These are phyloP conservation scores for Penicillium sp. DNA, from an alignment of 2,329 filamentous ascomycete species.

Conservation along the genomic window DNA sequence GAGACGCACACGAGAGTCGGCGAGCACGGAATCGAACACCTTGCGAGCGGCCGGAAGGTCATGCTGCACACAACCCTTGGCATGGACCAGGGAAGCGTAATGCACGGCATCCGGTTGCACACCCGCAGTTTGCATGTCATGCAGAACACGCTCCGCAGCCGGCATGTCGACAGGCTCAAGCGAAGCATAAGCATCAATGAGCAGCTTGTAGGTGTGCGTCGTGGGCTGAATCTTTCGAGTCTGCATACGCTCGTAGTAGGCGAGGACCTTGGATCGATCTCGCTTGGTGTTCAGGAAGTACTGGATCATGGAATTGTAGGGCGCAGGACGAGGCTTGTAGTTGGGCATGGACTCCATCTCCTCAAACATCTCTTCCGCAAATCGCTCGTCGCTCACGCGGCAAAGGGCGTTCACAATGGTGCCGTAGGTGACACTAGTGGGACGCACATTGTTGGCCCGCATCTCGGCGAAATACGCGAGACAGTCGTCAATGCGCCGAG, in stretches of 20 bases:
- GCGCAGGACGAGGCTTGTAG: conserved; percentile 94
- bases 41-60: conserved; percentile 77
- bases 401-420: conserved; percentile 97
- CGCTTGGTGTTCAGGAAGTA: conserved; percentile 98
- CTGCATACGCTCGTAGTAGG: conserved; percentile 94
- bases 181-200: conserved; percentile 91
- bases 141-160: conserved; percentile 77
- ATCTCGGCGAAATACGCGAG: conserved; percentile 98
- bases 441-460: conserved; percentile 85
- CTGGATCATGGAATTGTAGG: conserved; percentile 99
- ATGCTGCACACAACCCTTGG: conserved; percentile 87
- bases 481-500: conserved; percentile 94
- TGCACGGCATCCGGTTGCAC: conserved; percentile 84
- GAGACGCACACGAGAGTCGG: conserved; percentile 59
- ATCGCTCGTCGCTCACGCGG: conserved; percentile 94
- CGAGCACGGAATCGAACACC: conserved; percentile 75
- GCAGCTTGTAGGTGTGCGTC: conserved; percentile 93
- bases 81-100: conserved; percentile 92
- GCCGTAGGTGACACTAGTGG: conserved; percentile 95
- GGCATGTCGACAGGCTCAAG: conserved; percentile 86
- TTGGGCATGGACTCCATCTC: conserved; percentile 99
- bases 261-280: conserved; percentile 85
- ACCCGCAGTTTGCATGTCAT: conserved; percentile 67
- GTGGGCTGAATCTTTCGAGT: conserved; percentile 81
- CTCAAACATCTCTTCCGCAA: conserved; percentile 94